A percentile compares a stretch with the other conserved stretches of the same genome.
phyloP scores from a whole-genome alignment of 345 rosid species.

The Carallia brachiata region DNA sequence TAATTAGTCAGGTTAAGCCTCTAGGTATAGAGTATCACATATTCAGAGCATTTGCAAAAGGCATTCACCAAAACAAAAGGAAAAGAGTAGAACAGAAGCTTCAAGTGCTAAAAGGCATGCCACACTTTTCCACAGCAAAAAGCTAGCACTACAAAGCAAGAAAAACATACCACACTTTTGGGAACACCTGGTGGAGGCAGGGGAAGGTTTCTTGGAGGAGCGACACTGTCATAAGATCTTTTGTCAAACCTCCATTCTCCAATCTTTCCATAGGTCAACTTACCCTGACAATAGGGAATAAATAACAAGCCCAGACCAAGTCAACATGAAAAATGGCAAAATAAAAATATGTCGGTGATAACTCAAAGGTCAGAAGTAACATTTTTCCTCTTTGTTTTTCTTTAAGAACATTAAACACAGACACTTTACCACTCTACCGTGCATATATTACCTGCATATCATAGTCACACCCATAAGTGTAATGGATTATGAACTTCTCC shows the following conservation, averaged over 20 bases:
- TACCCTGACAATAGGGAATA: slow-evolving; percentile 50
- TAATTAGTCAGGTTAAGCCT: no score
- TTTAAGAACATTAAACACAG: background rate
- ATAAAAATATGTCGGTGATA: background rate
- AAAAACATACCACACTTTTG: slow-evolving; percentile 82
- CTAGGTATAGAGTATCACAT: no score
- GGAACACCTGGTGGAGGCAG: slow-evolving; percentile 94
- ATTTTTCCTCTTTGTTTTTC: slow-evolving; percentile 3
- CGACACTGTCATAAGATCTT: slow-evolving; percentile 56
- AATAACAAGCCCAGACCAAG: background rate
- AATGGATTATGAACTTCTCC: slow-evolving; percentile 85
- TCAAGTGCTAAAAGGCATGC: no score
- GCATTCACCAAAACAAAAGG: no score
- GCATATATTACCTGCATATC: slow-evolving; percentile 69
- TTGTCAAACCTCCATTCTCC: slow-evolving; percentile 99
- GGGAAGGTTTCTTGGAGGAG: slow-evolving; percentile 85
- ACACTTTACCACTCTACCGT: background rate
- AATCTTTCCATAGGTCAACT: slow-evolving; percentile 77
- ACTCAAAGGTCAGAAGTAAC: slow-evolving; percentile 14
- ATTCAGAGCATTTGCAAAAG: no score
- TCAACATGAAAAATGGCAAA: background rate
- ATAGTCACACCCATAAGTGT: slow-evolving; percentile 93
- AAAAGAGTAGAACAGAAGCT: no score
- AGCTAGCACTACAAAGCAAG: background rate
- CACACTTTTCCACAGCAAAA: background rate